A percentile compares a stretch with the other conserved stretches of the same genome.
phyloP scores from a whole-genome alignment of 2,329 filamentous ascomycete species.

The Fusarium tupiense region DNA sequence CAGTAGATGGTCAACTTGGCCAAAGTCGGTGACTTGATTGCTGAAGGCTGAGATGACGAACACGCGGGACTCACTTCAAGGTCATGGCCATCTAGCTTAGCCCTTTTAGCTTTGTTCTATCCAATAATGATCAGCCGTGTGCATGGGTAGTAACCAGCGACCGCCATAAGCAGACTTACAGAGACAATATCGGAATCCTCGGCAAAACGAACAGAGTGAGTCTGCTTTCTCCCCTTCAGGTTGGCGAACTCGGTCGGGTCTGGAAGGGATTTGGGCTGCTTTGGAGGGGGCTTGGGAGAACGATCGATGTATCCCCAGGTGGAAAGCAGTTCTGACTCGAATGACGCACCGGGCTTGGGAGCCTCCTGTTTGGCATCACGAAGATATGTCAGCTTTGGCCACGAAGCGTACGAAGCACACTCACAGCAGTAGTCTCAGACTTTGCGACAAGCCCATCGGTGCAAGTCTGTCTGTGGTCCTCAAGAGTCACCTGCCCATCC shows the following conservation, averaged over 20 bases:
- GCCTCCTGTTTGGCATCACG: not conserved
- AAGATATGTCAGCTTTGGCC: not conserved
- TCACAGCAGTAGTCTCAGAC: not conserved
- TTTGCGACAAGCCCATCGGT: fast-evolving
- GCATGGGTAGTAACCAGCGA: not conserved
- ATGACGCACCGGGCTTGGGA: not conserved
- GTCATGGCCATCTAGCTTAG: not conserved
- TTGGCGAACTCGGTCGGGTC: not conserved
- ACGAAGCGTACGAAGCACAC: not conserved
- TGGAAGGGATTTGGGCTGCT: not conserved
- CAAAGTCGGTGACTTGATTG: not conserved
- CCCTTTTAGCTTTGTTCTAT: not conserved
- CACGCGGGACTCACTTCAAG: not conserved
- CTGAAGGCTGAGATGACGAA: too few species aligned
- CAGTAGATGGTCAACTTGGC: not conserved
- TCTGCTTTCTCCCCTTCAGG: not conserved
- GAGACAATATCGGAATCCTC: not conserved
- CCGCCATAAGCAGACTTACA: not conserved
- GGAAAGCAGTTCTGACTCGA: not conserved
- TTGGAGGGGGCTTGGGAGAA: not conserved
- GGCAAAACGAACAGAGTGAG: not conserved
- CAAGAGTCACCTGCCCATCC: not conserved
- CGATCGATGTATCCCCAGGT: not conserved
- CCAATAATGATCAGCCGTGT: not conserved
- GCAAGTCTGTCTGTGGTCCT: fast-evolving